Percentiles rank a stretch among this genome's conserved stretches.
phyloP scores from a whole-genome alignment of 768 basidiomycete genomes.

The Hemileccinum impolitum region DNA sequence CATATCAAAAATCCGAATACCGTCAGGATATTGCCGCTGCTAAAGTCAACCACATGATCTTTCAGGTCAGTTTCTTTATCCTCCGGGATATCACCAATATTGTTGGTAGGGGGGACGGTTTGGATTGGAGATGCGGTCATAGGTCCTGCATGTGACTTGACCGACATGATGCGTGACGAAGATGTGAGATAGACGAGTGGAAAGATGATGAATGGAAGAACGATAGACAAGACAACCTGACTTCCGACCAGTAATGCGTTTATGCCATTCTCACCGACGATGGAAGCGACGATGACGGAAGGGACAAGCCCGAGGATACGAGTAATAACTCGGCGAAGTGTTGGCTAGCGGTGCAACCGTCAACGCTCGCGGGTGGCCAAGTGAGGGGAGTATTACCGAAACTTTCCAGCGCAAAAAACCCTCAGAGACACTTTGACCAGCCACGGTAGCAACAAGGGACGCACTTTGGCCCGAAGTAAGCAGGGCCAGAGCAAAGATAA shows the following conservation, averaged over 20 bases:
- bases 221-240: conserved; percentile 80
- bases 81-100: not conserved
- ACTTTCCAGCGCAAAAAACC: conserved; percentile 87
- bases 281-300: conserved; percentile 72
- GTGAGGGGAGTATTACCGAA: conserved; percentile 45
- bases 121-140: not conserved
- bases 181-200: conserved; percentile 77
- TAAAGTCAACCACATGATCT: conserved; percentile 54
- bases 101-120: not conserved
- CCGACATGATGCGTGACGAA: conserved; percentile 64
- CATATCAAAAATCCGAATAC: conserved; percentile 57
- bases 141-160: conserved; percentile 28
- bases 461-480: conserved; percentile 88
- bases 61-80: conserved; percentile 15
- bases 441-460: conserved; percentile 83
- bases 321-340: conserved; percentile 77
- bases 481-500: conserved; percentile 85
- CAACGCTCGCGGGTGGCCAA: conserved; percentile 25
- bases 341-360: conserved; percentile 45
- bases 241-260: conserved; percentile 78
- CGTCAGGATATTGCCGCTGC: conserved; percentile 52
- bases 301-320: conserved; percentile 81
- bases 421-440: conserved; percentile 88
- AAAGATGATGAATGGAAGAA: conserved; percentile 82
- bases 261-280: conserved; percentile 67